These are phyloP conservation scores for Rhizopus arrhizus DNA, from an alignment of 371 early-diverging fungal species.

Conservation along the genomic window DNA sequence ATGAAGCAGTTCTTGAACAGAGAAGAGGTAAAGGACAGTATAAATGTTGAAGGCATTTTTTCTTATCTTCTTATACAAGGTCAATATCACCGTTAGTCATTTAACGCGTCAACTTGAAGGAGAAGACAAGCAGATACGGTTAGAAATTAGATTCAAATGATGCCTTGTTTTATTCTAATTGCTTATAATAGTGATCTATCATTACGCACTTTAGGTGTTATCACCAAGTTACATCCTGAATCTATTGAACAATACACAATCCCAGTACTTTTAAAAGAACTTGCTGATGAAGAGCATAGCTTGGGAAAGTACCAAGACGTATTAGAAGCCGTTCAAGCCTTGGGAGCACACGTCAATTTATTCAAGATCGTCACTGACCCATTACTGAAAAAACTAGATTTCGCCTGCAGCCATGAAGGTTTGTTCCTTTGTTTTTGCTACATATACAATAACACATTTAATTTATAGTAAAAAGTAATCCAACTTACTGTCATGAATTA, in stretches of 20 bases:
- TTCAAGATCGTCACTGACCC: conserved; percentile 25
- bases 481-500: conserved; percentile 22
- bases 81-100: conserved; percentile 25
- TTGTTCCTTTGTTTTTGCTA: background rate
- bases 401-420: conserved; percentile 15
- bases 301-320: conserved; percentile 8
- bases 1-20: conserved; percentile 62
- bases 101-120: conserved; percentile 26
- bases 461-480: conserved; percentile 2
- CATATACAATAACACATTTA: background rate
- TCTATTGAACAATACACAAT: conserved; percentile 22
- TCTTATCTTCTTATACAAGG: conserved; percentile 8
- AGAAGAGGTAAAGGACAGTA: conserved; percentile 42
- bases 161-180: background rate
- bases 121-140: conserved; percentile 16
- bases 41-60: background rate
- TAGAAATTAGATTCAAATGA: background rate
- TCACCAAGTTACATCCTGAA: conserved; percentile 23
- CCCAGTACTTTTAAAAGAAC: conserved; percentile 16
- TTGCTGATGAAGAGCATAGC: conserved; percentile 4
- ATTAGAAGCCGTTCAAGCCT: conserved; percentile 13
- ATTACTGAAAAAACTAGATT: conserved; percentile 20
- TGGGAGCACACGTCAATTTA: conserved; percentile 14
- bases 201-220: conserved; percentile 20
- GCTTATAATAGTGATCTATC: background rate